phyloP scores from a whole-genome alignment of 768 basidiomycete genomes.

The Xerocomellus chrysenteron region DNA sequence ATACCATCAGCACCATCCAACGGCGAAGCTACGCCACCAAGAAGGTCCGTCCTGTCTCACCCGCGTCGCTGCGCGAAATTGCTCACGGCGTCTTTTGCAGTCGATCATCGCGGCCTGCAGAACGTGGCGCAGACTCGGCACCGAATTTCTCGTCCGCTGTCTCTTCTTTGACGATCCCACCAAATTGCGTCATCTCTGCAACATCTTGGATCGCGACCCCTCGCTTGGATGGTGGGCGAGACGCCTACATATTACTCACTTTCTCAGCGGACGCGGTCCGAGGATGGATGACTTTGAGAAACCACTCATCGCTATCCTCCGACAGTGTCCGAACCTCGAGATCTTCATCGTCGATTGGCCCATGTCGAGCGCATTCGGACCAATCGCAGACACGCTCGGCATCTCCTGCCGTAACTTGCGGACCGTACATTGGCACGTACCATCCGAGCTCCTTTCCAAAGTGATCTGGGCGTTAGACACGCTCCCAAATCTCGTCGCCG shows the following conservation, averaged over 20 bases:
- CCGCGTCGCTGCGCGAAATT: not conserved
- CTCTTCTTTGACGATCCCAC: conserved; percentile 64
- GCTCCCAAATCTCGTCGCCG: conserved; percentile 54
- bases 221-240: conserved; percentile 70
- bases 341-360: conserved; percentile 71
- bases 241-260: conserved; percentile 67
- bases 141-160: conserved; percentile 66
- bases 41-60: conserved; percentile 42
- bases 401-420: conserved; percentile 52
- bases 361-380: conserved; percentile 55
- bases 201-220: conserved; percentile 49
- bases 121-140: conserved; percentile 58
- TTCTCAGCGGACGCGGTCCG: conserved; percentile 39
- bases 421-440: conserved; percentile 61
- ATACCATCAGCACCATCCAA: conserved; percentile 58
- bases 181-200: conserved; percentile 51
- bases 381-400: conserved; percentile 63
- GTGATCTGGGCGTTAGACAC: conserved; percentile 72
- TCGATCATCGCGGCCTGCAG: conserved; percentile 68
- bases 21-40: conserved; percentile 62
- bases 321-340: conserved; percentile 69
- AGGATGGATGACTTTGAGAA: conserved; percentile 51
- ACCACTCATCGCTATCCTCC: conserved; percentile 57
- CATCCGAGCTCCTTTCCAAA: conserved; percentile 54
- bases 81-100: conserved; percentile 32